Evolutionary conservation across 2,329 filamentous ascomycete genomes (phyloP).

Genomic region (Thelonectria blattea): DNA sequence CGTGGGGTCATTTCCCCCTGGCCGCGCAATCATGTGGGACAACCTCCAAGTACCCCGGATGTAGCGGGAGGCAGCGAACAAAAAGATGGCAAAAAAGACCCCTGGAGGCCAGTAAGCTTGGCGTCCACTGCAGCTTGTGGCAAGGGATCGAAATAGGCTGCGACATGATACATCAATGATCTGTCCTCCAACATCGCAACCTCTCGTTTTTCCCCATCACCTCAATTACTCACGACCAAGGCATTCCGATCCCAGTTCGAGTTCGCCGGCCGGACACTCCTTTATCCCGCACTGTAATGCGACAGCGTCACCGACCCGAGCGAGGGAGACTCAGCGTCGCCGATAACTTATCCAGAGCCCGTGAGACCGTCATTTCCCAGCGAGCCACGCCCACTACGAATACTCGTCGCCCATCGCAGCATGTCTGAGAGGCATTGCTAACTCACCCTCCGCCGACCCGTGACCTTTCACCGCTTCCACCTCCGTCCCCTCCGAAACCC

Average conservation of each 20-base stretch:
- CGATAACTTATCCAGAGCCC: conserved; percentile 17
- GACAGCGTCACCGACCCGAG: conserved; percentile 29
- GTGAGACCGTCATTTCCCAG: conserved; percentile 15
- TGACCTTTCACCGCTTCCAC: conserved; percentile 19
- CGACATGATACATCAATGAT: conserved; percentile 37
- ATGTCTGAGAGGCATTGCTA: conserved; percentile 36
- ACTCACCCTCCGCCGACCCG: conserved; percentile 23
- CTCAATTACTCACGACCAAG: conserved; percentile 18
- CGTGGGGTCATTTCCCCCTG: background rate
- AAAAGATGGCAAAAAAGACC: background rate
- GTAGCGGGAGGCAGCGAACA: background rate
- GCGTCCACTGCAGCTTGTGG: background rate
- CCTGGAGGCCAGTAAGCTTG: conserved; percentile 12
- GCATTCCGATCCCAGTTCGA: conserved; percentile 2
- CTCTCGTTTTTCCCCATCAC: background rate
- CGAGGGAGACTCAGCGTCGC: conserved; percentile 8
- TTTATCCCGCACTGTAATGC: conserved; percentile 25
- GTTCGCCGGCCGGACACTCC: conserved; percentile 33
- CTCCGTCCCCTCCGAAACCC: conserved; percentile 13
- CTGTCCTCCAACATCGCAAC: conserved; percentile 31
- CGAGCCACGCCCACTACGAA: conserved; percentile 1
- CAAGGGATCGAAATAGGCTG: conserved; percentile 19
- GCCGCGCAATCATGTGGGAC: background rate
- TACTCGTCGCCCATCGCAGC: conserved; percentile 26
- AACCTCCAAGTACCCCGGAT: background rate